Percentiles rank a stretch among this genome's conserved stretches.
These are phyloP conservation scores for Hymenoscyphus fructigenus DNA, from an alignment of 2,329 filamentous ascomycete species.

Conservation along the genomic window DNA sequence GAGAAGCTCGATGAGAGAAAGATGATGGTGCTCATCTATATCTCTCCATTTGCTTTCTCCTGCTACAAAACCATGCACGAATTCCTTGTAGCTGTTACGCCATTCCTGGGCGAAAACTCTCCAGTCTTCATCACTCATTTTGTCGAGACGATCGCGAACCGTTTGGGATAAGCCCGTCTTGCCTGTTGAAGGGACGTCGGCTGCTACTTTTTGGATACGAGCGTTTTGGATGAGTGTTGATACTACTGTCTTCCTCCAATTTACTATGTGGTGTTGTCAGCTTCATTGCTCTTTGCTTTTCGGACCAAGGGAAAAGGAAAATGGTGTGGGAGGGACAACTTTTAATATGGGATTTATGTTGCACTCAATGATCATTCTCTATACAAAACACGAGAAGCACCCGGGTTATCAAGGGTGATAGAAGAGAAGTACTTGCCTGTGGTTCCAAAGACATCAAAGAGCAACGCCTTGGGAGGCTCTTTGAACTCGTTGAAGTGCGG, in stretches of 20 bases:
- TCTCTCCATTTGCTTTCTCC: constrained; percentile 57
- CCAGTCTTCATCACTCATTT: constrained; percentile 60
- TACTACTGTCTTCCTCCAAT: constrained; percentile 71
- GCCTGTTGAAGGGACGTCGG: constrained; percentile 48
- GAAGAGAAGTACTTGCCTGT: constrained; percentile 44
- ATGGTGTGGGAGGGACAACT: not conserved
- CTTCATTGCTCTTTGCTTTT: not conserved
- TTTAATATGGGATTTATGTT: not conserved
- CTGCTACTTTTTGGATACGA: constrained; percentile 43
- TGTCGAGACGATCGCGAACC: constrained; percentile 48
- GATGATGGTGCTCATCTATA: constrained; percentile 69
- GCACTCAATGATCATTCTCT: not conserved
- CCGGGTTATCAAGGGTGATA: not conserved
- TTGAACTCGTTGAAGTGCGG: constrained; percentile 24
- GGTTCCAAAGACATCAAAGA: constrained; percentile 79
- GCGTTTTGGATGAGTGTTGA: constrained; percentile 48
- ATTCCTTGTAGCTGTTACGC: constrained; percentile 62
- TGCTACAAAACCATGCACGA: constrained; percentile 55
- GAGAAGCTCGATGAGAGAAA: constrained; percentile 61
- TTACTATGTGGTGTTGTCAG: constrained; percentile 42
- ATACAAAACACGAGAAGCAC: not conserved
- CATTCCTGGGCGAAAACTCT: constrained; percentile 66
- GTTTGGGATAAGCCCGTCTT: constrained; percentile 45
- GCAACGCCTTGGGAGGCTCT: constrained; percentile 53
- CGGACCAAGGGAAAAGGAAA: not conserved